Conservation (phyloP, 2,329 filamentous ascomycete species). For the Chalaropsis thielavioides region DNA sequence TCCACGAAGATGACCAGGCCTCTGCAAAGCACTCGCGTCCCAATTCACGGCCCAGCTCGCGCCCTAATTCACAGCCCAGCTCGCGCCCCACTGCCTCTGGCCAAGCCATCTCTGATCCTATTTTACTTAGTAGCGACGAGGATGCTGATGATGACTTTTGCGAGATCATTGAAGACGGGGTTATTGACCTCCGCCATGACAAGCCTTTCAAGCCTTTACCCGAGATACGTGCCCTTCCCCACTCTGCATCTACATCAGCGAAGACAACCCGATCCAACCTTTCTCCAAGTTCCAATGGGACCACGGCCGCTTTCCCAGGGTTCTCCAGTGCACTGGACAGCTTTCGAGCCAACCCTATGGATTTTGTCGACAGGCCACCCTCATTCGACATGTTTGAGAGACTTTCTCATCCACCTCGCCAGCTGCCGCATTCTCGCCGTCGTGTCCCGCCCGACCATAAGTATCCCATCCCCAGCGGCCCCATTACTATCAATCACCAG, state of each 20-base stretch:
- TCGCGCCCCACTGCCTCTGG: background rate
- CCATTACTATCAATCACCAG: background rate
- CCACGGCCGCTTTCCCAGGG: background rate
- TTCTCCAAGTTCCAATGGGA: background rate
- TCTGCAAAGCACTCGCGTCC: background rate
- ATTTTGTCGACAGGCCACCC: background rate
- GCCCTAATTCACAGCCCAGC: background rate
- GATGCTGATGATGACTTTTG: slow-evolving; percentile 12
- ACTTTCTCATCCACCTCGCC: background rate
- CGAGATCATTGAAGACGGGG: background rate
- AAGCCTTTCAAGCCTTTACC: background rate
- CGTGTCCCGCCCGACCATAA: background rate
- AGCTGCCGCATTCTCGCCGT: background rate
- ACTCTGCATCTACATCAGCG: background rate
- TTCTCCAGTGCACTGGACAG: background rate
- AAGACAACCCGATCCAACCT: background rate
- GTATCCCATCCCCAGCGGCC: background rate
- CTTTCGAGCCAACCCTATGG: background rate
- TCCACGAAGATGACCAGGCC: background rate
- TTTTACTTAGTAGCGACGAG: slow-evolving; percentile 10
- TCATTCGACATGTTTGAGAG: background rate
- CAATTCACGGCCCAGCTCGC: background rate
- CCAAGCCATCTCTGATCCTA: background rate
- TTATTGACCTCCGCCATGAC: slow-evolving; percentile 9
- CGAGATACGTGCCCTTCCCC: no score